These are phyloP conservation scores for Picea mariana DNA, from an alignment of 83 land plant species.

Conservation along the genomic window DNA sequence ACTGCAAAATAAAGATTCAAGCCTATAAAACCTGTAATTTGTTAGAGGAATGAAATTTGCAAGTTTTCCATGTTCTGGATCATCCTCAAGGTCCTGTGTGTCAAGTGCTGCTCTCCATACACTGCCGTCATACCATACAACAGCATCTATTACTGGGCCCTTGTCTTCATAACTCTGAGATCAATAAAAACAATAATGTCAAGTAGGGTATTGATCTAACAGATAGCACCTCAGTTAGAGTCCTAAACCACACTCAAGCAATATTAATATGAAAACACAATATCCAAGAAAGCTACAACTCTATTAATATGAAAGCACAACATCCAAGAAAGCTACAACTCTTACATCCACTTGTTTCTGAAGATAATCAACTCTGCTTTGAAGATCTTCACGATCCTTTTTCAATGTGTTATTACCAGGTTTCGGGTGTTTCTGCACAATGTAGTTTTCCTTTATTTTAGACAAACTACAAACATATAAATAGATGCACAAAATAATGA, in stretches of 20 bases:
- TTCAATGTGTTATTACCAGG: constrained; percentile 58
- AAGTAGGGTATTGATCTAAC: no score
- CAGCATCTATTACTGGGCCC: constrained; percentile 98
- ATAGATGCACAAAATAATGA: not conserved
- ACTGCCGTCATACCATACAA: constrained; percentile 98
- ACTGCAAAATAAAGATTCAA: not conserved
- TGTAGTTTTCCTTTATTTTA: not conserved
- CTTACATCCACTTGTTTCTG: constrained; percentile 81
- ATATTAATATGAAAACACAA: not conserved
- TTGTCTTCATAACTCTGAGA: constrained; percentile 92
- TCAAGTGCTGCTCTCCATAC: constrained; percentile 98
- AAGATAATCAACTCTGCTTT: constrained; percentile 77
- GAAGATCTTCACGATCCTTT: constrained; percentile 84
- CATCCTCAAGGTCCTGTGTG: constrained; percentile 85
- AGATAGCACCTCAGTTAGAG: not conserved
- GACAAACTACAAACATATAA: not conserved
- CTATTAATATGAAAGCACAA: constrained; percentile 3
- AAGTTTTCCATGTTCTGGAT: constrained; percentile 72
- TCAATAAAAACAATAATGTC: not conserved
- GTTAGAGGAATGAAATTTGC: constrained; percentile 86
- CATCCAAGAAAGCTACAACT: not conserved
- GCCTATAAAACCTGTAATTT: constrained; percentile 71
- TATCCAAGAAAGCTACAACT: not conserved
- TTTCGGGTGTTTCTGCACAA: constrained; percentile 75
- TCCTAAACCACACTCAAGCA: constrained; percentile 3